These are phyloP conservation scores for Ricinus communis DNA, from an alignment of 345 rosid species.

Conservation along the genomic window DNA sequence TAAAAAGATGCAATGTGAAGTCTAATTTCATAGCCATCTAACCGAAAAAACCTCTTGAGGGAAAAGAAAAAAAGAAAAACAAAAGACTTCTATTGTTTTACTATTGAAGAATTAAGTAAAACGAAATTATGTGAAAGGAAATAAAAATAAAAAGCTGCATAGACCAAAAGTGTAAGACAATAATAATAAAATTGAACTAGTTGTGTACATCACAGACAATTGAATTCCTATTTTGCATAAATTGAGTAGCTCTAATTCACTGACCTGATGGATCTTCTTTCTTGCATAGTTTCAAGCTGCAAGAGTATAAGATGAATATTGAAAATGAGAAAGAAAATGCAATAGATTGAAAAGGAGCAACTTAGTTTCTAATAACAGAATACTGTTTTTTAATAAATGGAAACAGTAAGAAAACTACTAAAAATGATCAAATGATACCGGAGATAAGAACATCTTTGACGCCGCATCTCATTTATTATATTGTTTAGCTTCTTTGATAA, in stretches of 20 bases:
- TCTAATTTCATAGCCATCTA: not conserved
- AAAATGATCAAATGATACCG: constrained; percentile 38
- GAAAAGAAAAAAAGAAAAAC: not conserved
- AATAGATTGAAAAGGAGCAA: not conserved
- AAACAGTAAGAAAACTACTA: not conserved
- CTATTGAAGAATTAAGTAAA: too few species aligned
- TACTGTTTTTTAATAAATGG: not conserved
- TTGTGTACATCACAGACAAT: not conserved
- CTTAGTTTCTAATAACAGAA: not conserved
- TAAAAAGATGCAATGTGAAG: not conserved
- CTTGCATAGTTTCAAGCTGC: constrained; percentile 76
- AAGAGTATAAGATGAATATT: constrained; percentile 4
- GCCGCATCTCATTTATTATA: constrained; percentile 71
- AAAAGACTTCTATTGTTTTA: not conserved
- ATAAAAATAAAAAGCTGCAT: not conserved
- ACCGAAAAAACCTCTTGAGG: not conserved
- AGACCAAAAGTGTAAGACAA: not conserved
- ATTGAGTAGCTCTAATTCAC: constrained; percentile 15
- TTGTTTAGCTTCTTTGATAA: constrained; percentile 73
- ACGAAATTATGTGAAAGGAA: too few species aligned
- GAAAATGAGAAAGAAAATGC: not conserved
- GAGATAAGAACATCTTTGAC: constrained; percentile 75
- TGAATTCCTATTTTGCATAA: not conserved
- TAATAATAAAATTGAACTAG: not conserved
- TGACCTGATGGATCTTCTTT: constrained; percentile 84